Conservation (phyloP, 108 stramenopile genomes). For the Epithemia pelagica region DNA sequence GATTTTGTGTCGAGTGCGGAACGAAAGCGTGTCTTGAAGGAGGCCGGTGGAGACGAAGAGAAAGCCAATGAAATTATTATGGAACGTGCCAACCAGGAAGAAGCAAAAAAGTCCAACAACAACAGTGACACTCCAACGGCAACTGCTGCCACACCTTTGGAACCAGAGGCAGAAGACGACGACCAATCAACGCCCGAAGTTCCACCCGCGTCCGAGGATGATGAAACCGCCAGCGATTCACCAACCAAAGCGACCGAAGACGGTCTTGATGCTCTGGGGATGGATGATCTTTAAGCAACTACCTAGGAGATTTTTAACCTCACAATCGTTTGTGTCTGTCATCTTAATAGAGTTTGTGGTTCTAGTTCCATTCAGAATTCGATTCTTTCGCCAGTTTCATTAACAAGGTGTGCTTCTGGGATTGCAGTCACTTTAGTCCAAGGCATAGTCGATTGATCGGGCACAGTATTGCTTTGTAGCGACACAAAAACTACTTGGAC, state of each 20-base stretch:
- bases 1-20: constrained; percentile 78
- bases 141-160: too few relatives aligned
- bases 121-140: too few relatives aligned
- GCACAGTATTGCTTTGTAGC: too few relatives aligned
- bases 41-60: constrained; percentile 67
- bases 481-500: too few relatives aligned
- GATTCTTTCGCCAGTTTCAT: too few relatives aligned
- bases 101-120: too few relatives aligned
- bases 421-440: too few relatives aligned
- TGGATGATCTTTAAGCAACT: constrained; percentile 23
- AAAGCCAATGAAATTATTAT: constrained; percentile 65
- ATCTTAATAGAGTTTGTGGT: too few relatives aligned
- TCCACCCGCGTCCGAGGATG: background rate
- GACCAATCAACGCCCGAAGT: constrained; percentile 13
- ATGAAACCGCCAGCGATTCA: background rate
- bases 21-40: constrained; percentile 56
- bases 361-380: too few relatives aligned
- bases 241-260: constrained; percentile 10
- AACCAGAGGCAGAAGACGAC: too few relatives aligned
- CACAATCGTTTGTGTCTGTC: background rate
- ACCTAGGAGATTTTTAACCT: background rate
- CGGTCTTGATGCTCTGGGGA: constrained; percentile 26
- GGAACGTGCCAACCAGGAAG: constrained; percentile 21
- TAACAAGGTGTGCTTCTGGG: too few relatives aligned
- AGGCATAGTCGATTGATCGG: too few relatives aligned